Evolutionary conservation across 805 yeast species (phyloP).

Genomic region (Saccharomycopsis selenospora): DNA sequence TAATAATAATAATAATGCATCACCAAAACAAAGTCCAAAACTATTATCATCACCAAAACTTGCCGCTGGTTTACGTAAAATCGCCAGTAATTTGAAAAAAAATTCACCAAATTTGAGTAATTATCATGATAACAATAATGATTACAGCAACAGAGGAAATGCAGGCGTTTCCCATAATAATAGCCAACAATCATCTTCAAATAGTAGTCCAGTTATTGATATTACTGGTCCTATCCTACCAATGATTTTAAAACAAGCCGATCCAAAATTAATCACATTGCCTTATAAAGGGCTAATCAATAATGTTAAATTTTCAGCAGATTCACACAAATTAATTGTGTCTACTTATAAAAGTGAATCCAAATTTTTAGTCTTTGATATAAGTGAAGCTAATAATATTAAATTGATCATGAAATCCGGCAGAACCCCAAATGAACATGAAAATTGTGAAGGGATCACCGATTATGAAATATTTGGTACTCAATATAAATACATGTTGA

Average conservation of each 20-base stretch:
- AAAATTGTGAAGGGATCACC: slow-evolving; percentile 85
- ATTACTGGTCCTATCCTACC: slow-evolving; percentile 13
- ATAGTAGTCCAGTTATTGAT: background rate
- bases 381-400: slow-evolving; percentile 56
- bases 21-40: background rate
- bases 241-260: slow-evolving; percentile 31
- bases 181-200: background rate
- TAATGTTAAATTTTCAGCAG: slow-evolving; percentile 61
- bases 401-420: slow-evolving; percentile 61
- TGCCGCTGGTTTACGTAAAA: slow-evolving; percentile 1
- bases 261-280: slow-evolving; percentile 65
- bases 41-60: background rate
- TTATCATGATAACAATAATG: background rate
- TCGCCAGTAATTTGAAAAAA: slow-evolving; percentile 6
- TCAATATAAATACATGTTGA: slow-evolving; percentile 44
- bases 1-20: background rate
- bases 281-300: slow-evolving; percentile 85
- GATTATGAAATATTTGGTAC: slow-evolving; percentile 67
- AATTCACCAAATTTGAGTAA: background rate
- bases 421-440: slow-evolving; percentile 50
- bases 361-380: slow-evolving; percentile 65
- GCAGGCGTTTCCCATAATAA: background rate
- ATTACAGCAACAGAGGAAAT: slow-evolving; percentile 1
- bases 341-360: slow-evolving; percentile 43
- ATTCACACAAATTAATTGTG: slow-evolving; percentile 36